Base-by-base conservation (phyloP, 805 yeast species). In the Metschnikowia kofuensis region DNA sequence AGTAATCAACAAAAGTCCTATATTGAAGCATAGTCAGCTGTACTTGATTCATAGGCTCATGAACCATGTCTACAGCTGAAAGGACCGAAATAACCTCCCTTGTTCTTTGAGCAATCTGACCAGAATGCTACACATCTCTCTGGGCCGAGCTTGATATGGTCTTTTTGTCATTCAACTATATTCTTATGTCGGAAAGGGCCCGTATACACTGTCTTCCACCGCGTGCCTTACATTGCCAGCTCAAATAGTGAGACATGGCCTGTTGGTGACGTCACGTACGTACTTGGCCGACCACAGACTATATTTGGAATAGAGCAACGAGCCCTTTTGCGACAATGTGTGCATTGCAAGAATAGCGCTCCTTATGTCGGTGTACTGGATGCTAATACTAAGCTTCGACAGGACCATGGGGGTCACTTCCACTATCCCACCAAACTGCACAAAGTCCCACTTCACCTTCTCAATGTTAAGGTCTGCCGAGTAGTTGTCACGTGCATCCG, bases 381-480 rank as follows among this genome's bases (percentile, higher is more conserved):
- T 66, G 10, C 84, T 73, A 54, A 87, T 71, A 49, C 89, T 77
- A 29, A 85, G 61, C 56, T 78, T 84, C 45, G 83, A 71, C 1
- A 90, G 84, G 5, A 87, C 72, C n/a, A 85, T 77, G 3, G 94
- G 87, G 1, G 79, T 66, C 2, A 85, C 66, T 36, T 84, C 89
- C 12, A 83, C 65, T 3, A 87, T 73, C 2, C 72, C 71, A 0
- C 94, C 95, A 65, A 74, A 84, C 16, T 56, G 58, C 6, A 61
- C 63, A 55, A 87, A 83, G 57, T 85, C 89, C 28, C 59, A 48
- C 35, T 62, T 66, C 2, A 84, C 64, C 13, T 67, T 73, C 2
- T 62, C 66, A 4, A 81, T 54, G 47, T 80, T 72, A 43, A 86
- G 70, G 4, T 70, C 74, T 7, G 45, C 45, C 0, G 76, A 71